Evolutionary conservation across 208 protist genomes (phyloP), one percentile per base, ranked within the genome.

Genomic region (Leishmania tropica): DNA sequence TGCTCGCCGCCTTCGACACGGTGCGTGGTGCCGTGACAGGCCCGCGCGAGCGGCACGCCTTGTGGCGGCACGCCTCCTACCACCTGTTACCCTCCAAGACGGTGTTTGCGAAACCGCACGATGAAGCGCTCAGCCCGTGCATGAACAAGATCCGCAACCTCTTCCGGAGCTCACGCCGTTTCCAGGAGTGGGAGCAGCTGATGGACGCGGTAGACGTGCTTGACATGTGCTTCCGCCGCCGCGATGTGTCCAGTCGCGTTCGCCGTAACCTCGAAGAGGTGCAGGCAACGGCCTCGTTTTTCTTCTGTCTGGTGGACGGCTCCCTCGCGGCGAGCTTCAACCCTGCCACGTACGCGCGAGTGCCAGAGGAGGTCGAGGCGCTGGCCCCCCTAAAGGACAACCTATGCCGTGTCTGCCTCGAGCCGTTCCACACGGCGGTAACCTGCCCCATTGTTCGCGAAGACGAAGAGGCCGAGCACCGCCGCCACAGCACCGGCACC

Each of bases 41-140:
- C 21, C 89, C 93, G 17, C 76, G 84, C 21, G 93, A 97, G 84
- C 90, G 92, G 11, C 94, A 97, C 80, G 94, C 94, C 42, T 79
- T 97, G 71, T 97, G 94, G 94, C 54, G 96, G 8, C 92, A 96
- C 85, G 93, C 94, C 53, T 93, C 91, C 78, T 96, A 97, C 83
- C 79, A 77, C 48, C 84, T 97, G 45, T 79, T 89, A 53, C 94
- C 94, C 42, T 94, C 90, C 67, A 86, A 88, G 45, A 96, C 92
- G 4, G 90, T 96, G n/a, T 96, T 97, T 81, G 89, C 86, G 53
- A 95, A 96, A 76, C 89, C 92, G 51, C 93, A 80, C 85, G 94
- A 97, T 81, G 87, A 92, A 48, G 75, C 74, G 3, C 83, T 90
- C 24, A 96, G 93, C 75, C 91, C 93, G 56, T 80, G 90, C 21